Evolutionary conservation across 495 filamentous ascomycete species (phyloP), one percentile per base, ranked within the genome.

Genomic region (Aspergillus wentii): DNA sequence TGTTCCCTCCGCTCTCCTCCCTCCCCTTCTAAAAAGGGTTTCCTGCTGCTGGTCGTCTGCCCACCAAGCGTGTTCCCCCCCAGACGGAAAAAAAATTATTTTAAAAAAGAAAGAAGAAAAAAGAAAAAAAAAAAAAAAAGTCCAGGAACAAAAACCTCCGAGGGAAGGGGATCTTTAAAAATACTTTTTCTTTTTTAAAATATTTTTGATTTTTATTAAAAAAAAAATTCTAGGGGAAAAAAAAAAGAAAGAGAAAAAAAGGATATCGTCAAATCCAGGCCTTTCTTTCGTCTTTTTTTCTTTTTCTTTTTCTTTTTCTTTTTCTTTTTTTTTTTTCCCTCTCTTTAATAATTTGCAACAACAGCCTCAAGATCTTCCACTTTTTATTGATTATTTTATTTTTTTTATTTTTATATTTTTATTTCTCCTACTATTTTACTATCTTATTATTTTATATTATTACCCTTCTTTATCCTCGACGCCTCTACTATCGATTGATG

Each of bases 61-160:
- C 46, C 51, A 49, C 49, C 37, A 29, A 33, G 48, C 54, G 51
- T 54, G 44, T 45, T 56, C 51, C 35, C 46, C 42, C 51, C 41
- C 29, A 45, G 36, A 38, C 50, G 32, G 22, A 21, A 38, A 48
- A 52, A 52, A 56, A 56, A 36, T 33, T 20, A 14, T 16, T 20
- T 29, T 30, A 16, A 38, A 30, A 11, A 30, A 30, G 16, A 30
- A 18, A 38, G 7, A 16, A 30, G n/a, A 30, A 31, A 10, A 6
- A 30, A 30, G 15, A 30, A 14, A 30, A 21, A 31, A 41, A 38
- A 36, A 38, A 42, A 37, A 38, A 42, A 36, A 32, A 33, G 40
- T 44, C 34, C 44, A 52, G 45, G 44, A 48, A 48, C 44, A 48
- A 52, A 51, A 48, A 35, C 40, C 38, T 48, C 49, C 41, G 38